Evolutionary conservation across 805 yeast species (phyloP).

Genomic region (Limtongozyma cylindracea): DNA sequence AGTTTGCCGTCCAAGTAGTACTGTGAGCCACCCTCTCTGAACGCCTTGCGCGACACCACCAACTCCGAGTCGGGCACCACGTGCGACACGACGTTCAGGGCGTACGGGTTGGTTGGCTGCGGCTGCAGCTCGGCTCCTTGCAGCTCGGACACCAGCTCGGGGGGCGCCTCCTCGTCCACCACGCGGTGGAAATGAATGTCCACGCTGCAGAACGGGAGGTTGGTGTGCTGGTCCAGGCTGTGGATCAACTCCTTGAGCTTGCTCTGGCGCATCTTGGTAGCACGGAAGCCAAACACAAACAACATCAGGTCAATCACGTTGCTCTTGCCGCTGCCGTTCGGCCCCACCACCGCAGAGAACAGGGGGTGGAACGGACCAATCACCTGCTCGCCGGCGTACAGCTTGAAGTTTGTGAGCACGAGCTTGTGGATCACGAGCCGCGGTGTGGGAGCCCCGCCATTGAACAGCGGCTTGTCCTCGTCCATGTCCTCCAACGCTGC

Average conservation of each 20-base stretch:
- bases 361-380: slow-evolving; percentile 90
- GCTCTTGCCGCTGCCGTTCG: slow-evolving; percentile 95
- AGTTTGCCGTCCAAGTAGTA: slow-evolving; percentile 49
- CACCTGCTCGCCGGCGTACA: slow-evolving; percentile 80
- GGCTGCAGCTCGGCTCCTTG: too few relatives aligned
- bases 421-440: slow-evolving; percentile 57
- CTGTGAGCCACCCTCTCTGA: slow-evolving; percentile 47
- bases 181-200: slow-evolving; percentile 76
- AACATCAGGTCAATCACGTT: slow-evolving; percentile 91
- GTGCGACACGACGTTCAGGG: slow-evolving; percentile 10
- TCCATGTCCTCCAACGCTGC: too few relatives aligned
- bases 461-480: too few relatives aligned
- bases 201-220: slow-evolving; percentile 57
- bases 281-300: slow-evolving; percentile 93
- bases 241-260: slow-evolving; percentile 85
- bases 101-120: too few relatives aligned
- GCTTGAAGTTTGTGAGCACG: slow-evolving; percentile 68
- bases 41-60: slow-evolving; percentile 62
- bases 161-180: slow-evolving; percentile 27
- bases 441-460: too few relatives aligned
- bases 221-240: slow-evolving; percentile 42
- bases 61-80: slow-evolving; percentile 27
- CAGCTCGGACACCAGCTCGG: too few relatives aligned
- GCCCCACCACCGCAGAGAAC: slow-evolving; percentile 94
- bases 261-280: slow-evolving; percentile 89